Percentiles rank a stretch among this genome's conserved stretches.
Conservation (phyloP, 805 yeast genomes). For the Wickerhamiella alocasiicola region DNA sequence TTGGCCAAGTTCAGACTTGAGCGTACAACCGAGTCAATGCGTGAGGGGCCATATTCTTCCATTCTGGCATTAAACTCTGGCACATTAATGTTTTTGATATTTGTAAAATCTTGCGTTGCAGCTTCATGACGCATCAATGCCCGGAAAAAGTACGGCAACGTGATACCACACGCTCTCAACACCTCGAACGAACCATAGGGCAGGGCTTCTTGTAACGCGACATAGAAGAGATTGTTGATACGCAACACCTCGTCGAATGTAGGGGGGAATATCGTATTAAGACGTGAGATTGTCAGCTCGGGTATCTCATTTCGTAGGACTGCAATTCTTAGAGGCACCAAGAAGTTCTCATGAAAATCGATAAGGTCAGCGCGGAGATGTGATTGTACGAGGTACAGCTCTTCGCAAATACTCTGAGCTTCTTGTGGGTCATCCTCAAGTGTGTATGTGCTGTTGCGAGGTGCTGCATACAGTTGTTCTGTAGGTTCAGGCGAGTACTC, state of each 20-base stretch:
- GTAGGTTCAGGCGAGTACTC: conserved; percentile 90
- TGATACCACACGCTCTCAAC: conserved; percentile 64
- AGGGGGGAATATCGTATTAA: conserved; percentile 81
- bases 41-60: conserved; percentile 34
- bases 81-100: conserved; percentile 34
- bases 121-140: conserved; percentile 93
- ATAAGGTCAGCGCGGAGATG: conserved; percentile 62
- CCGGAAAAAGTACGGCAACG: conserved; percentile 82
- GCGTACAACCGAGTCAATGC: conserved; percentile 48
- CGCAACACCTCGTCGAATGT: conserved; percentile 90
- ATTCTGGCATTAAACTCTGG: conserved; percentile 26
- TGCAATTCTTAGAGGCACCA: conserved; percentile 64
- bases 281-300: conserved; percentile 45
- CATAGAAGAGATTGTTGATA: conserved; percentile 73
- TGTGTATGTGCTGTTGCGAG: conserved; percentile 26
- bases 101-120: conserved; percentile 56
- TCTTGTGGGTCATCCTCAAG: conserved; percentile 26
- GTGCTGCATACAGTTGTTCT: conserved; percentile 56
- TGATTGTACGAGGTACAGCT: conserved; percentile 58
- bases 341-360: conserved; percentile 60
- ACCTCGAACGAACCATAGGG: conserved; percentile 66
- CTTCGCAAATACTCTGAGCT: conserved; percentile 46
- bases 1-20: conserved; percentile 62
- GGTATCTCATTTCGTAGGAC: conserved; percentile 45
- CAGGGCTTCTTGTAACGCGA: conserved; percentile 53